Conservation (phyloP, 2,329 filamentous ascomycete species). For the Alternaria sp. region DNA sequence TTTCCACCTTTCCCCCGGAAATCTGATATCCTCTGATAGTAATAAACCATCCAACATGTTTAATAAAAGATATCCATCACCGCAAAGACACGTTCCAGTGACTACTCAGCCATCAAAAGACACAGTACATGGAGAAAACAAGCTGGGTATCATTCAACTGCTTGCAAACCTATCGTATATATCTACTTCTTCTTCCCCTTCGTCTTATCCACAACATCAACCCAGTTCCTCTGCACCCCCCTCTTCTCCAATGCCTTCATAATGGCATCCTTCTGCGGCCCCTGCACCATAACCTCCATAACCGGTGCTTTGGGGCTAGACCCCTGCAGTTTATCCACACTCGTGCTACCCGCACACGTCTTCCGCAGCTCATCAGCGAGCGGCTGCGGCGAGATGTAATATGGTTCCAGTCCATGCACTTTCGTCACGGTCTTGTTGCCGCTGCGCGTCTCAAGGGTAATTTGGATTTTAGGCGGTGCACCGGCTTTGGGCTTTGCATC, state of each 20-base stretch:
- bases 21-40: background rate
- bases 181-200: slow-evolving; percentile 65
- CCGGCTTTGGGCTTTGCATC: slow-evolving; percentile 66
- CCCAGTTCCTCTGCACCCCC: slow-evolving; percentile 65
- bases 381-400: slow-evolving; percentile 64
- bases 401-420: slow-evolving; percentile 66
- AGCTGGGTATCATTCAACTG: slow-evolving; percentile 15
- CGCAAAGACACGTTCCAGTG: background rate
- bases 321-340: slow-evolving; percentile 66
- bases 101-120: background rate
- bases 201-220: slow-evolving; percentile 71
- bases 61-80: fast-evolving
- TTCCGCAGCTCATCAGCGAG: slow-evolving; percentile 71
- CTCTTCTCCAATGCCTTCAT: slow-evolving; percentile 65
- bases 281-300: slow-evolving; percentile 72
- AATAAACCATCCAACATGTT: background rate
- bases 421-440: slow-evolving; percentile 72
- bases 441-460: slow-evolving; percentile 68
- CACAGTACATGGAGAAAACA: background rate
- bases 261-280: slow-evolving; percentile 68
- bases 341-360: slow-evolving; percentile 71
- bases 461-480: slow-evolving; percentile 63
- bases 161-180: background rate
- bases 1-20: background rate
- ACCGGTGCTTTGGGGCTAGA: slow-evolving; percentile 66